These are phyloP conservation scores for Santalum album DNA, from an alignment of 164 flowering plant genomes.

Conservation along the genomic window DNA sequence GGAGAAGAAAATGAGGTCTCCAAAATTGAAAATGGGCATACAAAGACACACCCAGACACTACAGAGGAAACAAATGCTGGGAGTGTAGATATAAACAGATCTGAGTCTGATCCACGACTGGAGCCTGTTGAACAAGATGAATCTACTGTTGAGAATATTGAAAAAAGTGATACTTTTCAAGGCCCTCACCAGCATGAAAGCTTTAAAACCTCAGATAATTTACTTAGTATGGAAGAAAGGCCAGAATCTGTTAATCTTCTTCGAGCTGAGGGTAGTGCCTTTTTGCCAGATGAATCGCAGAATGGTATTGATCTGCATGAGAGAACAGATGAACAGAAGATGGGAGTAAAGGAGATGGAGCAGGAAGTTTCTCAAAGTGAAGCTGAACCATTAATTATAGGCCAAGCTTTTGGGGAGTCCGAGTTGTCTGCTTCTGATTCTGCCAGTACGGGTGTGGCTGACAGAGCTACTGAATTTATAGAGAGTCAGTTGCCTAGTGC, in stretches of 20 bases:
- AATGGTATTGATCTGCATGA: slow-evolving; percentile 17
- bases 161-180: too few relatives aligned
- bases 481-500: slow-evolving; percentile 8
- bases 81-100: slow-evolving; percentile 15
- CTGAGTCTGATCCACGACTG: slow-evolving; percentile 19
- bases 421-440: slow-evolving; percentile 23
- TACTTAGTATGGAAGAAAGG: slow-evolving; percentile 17
- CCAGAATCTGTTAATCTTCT: slow-evolving; percentile 14
- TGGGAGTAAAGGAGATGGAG: slow-evolving; percentile 17
- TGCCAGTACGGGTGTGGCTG: slow-evolving; percentile 15
- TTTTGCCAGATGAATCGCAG: slow-evolving; percentile 18
- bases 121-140: slow-evolving; percentile 18
- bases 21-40: slow-evolving; percentile 16
- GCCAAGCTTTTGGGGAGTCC: slow-evolving; percentile 16
- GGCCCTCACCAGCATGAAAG: slow-evolving; percentile 20
- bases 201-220: slow-evolving; percentile 19
- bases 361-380: slow-evolving; percentile 19
- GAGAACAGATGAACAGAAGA: slow-evolving; percentile 19
- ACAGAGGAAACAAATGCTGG: slow-evolving; percentile 15
- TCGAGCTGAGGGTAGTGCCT: slow-evolving; percentile 13
- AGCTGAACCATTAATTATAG: slow-evolving; percentile 19
- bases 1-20: slow-evolving; percentile 29
- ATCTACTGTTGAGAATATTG: slow-evolving; percentile 17
- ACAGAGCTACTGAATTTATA: slow-evolving; percentile 21
- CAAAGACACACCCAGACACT: slow-evolving; percentile 12